Conservation (phyloP, 2,329 filamentous ascomycete genomes). For the Phyllosticta capitalensis region DNA sequence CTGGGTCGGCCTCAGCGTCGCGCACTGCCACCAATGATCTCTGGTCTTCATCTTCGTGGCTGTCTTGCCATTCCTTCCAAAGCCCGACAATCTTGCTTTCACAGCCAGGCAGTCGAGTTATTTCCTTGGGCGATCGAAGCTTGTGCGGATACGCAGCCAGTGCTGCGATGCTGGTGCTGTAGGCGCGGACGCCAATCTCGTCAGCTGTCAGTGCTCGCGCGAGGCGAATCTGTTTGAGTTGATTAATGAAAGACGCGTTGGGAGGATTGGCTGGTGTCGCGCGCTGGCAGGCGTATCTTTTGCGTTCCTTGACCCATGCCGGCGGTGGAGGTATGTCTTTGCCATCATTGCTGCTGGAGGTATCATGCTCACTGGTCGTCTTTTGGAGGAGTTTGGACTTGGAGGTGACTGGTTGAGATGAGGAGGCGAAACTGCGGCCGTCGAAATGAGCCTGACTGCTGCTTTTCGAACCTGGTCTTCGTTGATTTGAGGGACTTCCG, state of each 20-base stretch:
- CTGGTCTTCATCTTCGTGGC: constrained; percentile 39
- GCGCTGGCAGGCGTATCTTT: constrained; percentile 72
- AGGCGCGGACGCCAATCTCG: constrained; percentile 71
- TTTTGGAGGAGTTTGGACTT: constrained; percentile 47
- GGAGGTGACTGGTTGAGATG: constrained; percentile 14
- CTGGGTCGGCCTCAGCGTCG: constrained; percentile 54
- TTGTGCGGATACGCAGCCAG: constrained; percentile 68
- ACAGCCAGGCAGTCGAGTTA: constrained; percentile 61
- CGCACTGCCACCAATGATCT: constrained; percentile 55
- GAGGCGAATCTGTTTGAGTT: constrained; percentile 65
- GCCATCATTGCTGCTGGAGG: constrained; percentile 25
- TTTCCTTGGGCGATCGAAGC: constrained; percentile 36
- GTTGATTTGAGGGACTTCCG: background rate
- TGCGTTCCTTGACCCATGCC: constrained; percentile 54
- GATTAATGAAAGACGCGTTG: constrained; percentile 65
- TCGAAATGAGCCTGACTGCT: constrained; percentile 18
- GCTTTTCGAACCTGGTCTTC: background rate
- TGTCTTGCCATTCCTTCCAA: constrained; percentile 60
- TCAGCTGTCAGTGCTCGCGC: constrained; percentile 64
- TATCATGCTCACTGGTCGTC: constrained; percentile 72
- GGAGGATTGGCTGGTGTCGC: constrained; percentile 59
- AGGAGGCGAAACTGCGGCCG: constrained; percentile 19
- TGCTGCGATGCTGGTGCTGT: constrained; percentile 76
- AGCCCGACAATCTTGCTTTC: constrained; percentile 68
- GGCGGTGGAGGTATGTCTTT: constrained; percentile 56